Evolutionary conservation across 1,284 basidiomycete species (phyloP), one percentile per base, ranked within the genome.

Genomic region (Gomphus bonarii): DNA sequence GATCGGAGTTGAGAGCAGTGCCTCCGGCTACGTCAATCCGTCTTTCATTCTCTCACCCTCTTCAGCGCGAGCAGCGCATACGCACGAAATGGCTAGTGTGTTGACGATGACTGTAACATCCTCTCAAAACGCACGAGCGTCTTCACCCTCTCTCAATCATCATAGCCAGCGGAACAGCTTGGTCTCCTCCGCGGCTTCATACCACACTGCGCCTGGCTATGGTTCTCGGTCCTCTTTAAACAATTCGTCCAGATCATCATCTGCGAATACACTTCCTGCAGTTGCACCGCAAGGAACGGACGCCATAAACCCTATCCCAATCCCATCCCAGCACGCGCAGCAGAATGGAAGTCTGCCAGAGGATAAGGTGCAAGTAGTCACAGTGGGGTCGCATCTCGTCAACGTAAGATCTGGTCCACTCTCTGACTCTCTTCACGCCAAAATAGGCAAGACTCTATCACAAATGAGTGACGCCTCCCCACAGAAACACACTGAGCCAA

Each of bases 321-420:
- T 59, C 20, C 35, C 57, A 22, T 46, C 61, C n/a, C 57, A 54
- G 52, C 20, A 49, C 18, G 11, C 48, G 35, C 44, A 30, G 42
- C 40, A 53, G 18, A 48, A 46, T 30, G 44, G 49, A 48, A 58
- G 18, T 55, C 8, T 33, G 22, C 22, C 18, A 20, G 55, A 22
- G 54, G 58, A 53, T 48, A 54, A 80, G 57, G 65, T 77, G 16
- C 79, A 80, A 61, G 72, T 81, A 50, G 67, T 81, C 59, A 76
- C 76, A 62, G 75, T 80, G 54, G 75, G 76, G 5, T 70, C 72
- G 42, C 74, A 80, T 65, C 63, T 65, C 3, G 69, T 80, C 52
- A 67, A 73, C 59, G 65, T 78, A 55, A 72, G 74, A 58, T 61
- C 72, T 16, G 71, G 72, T 55, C 65, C 70, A n/a, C 64, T 71